Conservation (phyloP, 2,329 filamentous ascomycete species). For the Colletotrichum caudatum region DNA sequence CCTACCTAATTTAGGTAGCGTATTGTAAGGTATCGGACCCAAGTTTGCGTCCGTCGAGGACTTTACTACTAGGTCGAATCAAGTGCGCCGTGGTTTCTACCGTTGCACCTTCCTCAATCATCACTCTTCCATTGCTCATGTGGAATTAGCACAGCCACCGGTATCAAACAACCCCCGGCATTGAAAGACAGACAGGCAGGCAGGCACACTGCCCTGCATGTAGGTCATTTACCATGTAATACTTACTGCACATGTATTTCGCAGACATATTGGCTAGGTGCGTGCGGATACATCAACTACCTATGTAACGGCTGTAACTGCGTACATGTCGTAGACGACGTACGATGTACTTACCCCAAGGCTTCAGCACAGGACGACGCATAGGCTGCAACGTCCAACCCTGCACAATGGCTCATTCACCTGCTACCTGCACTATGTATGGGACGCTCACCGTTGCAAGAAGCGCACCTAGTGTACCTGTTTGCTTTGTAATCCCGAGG, state of each 20-base stretch:
- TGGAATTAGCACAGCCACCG: slow-evolving; percentile 9
- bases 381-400: slow-evolving; percentile 15
- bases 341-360: background rate
- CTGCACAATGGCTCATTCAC: slow-evolving; percentile 22
- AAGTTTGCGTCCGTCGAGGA: background rate
- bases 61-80: background rate
- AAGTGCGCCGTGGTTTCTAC: background rate
- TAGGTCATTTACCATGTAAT: slow-evolving; percentile 1
- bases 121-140: background rate
- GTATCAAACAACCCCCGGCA: background rate
- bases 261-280: background rate
- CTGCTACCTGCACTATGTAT: background rate
- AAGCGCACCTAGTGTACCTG: background rate
- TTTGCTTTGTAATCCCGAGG: slow-evolving; percentile 37
- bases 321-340: background rate
- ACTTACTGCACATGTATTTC: background rate
- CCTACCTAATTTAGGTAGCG: background rate
- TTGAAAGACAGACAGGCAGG: background rate
- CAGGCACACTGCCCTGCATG: background rate
- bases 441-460: slow-evolving; percentile 19
- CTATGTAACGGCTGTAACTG: background rate
- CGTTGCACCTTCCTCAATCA: slow-evolving; percentile 7
- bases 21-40: background rate
- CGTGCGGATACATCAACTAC: no score
- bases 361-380: slow-evolving; percentile 8